Conservation (phyloP, 1,284 basidiomycete species). For the Vanrija sp. region DNA sequence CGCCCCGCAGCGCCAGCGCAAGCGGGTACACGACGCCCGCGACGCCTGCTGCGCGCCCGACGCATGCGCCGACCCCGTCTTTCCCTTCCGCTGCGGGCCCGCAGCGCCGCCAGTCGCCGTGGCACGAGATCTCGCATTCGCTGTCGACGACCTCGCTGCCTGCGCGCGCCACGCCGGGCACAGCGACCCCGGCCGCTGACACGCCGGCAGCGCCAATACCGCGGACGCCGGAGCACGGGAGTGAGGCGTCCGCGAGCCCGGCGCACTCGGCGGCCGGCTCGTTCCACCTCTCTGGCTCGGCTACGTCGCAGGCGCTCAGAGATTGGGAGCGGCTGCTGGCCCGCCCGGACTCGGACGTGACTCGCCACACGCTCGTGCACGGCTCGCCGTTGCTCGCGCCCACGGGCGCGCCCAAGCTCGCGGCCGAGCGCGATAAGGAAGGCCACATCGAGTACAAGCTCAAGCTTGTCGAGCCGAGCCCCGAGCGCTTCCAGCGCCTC, state of each 20-base stretch:
- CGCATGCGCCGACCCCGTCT: too few species aligned
- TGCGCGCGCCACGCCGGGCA: constrained; percentile 7
- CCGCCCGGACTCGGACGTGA: constrained; percentile 22
- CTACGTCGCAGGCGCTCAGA: constrained; percentile 25
- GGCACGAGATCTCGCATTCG: constrained; percentile 42
- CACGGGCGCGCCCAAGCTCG: constrained; percentile 33
- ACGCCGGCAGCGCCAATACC: not conserved
- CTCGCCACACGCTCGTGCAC: constrained; percentile 34
- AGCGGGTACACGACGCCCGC: too few species aligned
- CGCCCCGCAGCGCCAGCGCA: too few species aligned
- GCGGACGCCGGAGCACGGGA: not conserved
- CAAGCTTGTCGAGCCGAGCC: constrained; percentile 45
- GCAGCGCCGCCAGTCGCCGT: constrained; percentile 40
- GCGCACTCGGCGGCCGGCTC: not conserved
- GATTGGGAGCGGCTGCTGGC: constrained; percentile 39
- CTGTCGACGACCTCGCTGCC: constrained; percentile 33
- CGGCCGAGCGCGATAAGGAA: constrained; percentile 46
- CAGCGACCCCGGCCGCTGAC: not conserved
- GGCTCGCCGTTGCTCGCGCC: constrained; percentile 8
- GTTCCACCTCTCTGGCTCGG: not conserved
- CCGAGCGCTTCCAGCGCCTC: constrained; percentile 55
- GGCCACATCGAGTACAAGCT: constrained; percentile 52
- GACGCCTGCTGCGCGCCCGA: too few species aligned
- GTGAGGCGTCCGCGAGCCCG: not conserved
- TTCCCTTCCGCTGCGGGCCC: too few species aligned